Conservation (phyloP, 2,329 filamentous ascomycete genomes). For the Scedosporium boydii region DNA sequence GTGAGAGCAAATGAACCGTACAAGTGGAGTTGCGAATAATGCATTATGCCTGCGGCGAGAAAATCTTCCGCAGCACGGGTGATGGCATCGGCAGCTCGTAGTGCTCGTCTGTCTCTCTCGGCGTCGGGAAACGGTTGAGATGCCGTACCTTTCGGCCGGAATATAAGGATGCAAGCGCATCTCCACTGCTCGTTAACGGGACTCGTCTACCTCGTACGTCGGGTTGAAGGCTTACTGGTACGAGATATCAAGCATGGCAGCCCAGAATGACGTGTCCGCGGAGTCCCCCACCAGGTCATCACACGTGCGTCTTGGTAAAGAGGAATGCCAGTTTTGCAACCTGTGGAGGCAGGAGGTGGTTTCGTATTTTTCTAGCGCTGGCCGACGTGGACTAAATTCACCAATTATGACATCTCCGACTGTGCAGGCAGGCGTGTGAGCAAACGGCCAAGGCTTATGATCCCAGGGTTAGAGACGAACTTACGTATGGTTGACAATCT, state of each 20-base stretch:
- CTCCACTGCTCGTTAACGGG: no score
- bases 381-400: no score
- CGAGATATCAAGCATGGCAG: no score
- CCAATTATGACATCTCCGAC: no score
- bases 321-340: conserved; percentile 22
- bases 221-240: no score
- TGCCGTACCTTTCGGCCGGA: not conserved
- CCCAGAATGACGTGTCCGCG: no score
- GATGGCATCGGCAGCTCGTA: conserved; percentile 23
- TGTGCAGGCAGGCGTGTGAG: no score
- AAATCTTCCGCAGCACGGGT: conserved; percentile 29
- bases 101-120: conserved; percentile 20
- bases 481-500: no score
- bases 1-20: conserved; percentile 11
- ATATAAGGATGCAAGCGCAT: conserved; percentile 13
- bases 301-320: conserved; percentile 20
- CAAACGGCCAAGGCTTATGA: no score
- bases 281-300: conserved; percentile 20
- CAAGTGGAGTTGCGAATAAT: conserved; percentile 29
- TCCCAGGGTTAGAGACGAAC: no score
- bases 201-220: no score
- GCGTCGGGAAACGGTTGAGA: not conserved
- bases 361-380: conserved; percentile 8
- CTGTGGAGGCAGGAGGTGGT: conserved; percentile 18
- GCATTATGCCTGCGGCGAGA: conserved; percentile 21